Conservation (phyloP, 2,329 filamentous ascomycete genomes). For the Fusarium nematophilum region DNA sequence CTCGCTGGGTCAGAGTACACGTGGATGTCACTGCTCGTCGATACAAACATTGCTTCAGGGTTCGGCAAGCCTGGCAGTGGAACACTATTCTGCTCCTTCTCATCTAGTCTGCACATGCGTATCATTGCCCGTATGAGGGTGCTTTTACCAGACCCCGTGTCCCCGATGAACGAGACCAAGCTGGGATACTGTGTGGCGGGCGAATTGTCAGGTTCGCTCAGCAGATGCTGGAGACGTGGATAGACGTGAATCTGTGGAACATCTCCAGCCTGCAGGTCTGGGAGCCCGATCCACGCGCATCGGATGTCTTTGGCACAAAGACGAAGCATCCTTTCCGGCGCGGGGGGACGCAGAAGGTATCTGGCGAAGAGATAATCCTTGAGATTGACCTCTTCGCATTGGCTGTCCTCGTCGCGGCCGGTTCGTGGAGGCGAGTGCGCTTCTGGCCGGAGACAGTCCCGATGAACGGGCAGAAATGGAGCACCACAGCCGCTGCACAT, state of each 20-base stretch:
- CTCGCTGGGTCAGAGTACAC: conserved; percentile 22
- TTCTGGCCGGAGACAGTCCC: too few species aligned
- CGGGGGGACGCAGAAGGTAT: not conserved
- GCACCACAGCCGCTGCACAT: too few species aligned
- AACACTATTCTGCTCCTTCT: not conserved
- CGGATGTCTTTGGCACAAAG: not conserved
- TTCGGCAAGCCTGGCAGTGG: conserved; percentile 12
- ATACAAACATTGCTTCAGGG: not conserved
- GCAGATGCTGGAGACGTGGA: not conserved
- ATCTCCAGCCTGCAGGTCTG: not conserved
- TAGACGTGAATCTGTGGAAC: conserved; percentile 14
- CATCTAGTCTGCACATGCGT: not conserved
- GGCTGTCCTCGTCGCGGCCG: too few species aligned
- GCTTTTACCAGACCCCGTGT: conserved; percentile 26
- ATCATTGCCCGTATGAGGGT: conserved; percentile 27
- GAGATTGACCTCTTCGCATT: conserved; percentile 3
- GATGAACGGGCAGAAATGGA: too few species aligned
- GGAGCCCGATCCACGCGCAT: conserved; percentile 15
- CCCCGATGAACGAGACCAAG: conserved; percentile 27
- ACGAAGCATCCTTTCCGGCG: not conserved
- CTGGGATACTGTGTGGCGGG: conserved; percentile 12
- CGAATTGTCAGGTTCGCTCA: not conserved
- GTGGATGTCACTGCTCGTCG: conserved; percentile 28
- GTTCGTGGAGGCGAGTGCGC: too few species aligned
- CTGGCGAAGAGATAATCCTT: conserved; percentile 3